Evolutionary conservation across 1,284 basidiomycete genomes (phyloP).

Genomic region (Ceratobasidium sp.): DNA sequence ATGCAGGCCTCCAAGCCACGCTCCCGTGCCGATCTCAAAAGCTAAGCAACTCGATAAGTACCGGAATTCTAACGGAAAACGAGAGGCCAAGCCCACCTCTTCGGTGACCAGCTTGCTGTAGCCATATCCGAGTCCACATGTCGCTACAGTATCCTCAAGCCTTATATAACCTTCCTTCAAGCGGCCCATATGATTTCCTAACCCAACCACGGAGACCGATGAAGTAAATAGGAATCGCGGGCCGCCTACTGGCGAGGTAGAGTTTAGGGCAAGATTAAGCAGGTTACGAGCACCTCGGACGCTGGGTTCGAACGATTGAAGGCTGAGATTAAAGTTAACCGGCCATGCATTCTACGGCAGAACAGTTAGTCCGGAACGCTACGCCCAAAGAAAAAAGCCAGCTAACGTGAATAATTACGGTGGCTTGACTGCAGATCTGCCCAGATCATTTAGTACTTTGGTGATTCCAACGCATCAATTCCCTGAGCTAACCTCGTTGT

Average conservation of each 20-base stretch:
- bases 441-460: background rate
- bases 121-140: conserved; percentile 33
- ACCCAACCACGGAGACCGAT: conserved; percentile 31
- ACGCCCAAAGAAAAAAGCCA: background rate
- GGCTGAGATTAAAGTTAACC: conserved; percentile 40
- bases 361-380: conserved; percentile 45
- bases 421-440: conserved; percentile 43
- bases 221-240: conserved; percentile 38
- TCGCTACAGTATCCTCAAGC: background rate
- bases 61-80: background rate
- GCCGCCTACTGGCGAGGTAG: background rate
- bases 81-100: background rate
- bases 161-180: conserved; percentile 9
- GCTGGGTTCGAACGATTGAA: conserved; percentile 39
- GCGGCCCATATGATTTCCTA: background rate
- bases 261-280: conserved; percentile 37
- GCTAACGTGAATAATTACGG: conserved; percentile 49
- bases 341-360: conserved; percentile 51
- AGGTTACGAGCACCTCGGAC: conserved; percentile 35
- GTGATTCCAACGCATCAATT: too few relatives aligned
- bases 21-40: background rate
- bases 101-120: conserved; percentile 37
- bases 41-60: background rate
- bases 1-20: background rate
- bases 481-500: conserved; percentile 46